Percentiles rank a stretch among this genome's conserved stretches.
phyloP scores from a whole-genome alignment of 2,329 filamentous ascomycete genomes.

The Chaetothyriales sp. region DNA sequence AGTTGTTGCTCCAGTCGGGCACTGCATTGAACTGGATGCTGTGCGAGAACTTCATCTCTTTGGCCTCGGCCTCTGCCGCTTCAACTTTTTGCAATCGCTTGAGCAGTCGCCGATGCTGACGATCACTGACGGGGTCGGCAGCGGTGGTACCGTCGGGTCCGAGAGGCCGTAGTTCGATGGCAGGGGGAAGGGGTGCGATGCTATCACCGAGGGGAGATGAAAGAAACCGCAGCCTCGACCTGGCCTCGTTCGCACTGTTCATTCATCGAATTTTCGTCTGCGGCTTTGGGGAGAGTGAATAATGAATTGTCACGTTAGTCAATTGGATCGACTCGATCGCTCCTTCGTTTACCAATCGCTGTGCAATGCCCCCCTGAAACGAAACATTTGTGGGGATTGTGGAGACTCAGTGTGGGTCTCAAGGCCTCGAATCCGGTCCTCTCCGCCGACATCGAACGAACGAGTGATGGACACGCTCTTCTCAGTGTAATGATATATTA shows the following conservation, averaged over 20 bases:
- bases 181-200: conserved; percentile 1
- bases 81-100: conserved; percentile 15
- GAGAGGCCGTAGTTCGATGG: conserved; percentile 11
- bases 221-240: conserved; percentile 1
- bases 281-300: no score
- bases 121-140: neutral
- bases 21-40: conserved; percentile 99
- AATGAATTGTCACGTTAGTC: no score
- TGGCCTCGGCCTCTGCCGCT: conserved; percentile 10
- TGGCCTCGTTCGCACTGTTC: conserved; percentile 1
- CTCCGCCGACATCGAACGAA: no score
- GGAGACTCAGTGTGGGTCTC: no score
- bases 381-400: no score
- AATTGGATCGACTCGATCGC: no score
- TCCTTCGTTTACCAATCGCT: no score
- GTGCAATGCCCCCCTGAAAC: no score
- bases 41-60: conserved; percentile 92
- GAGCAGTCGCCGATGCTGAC: conserved; percentile 2
- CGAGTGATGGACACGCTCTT: no score
- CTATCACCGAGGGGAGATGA: neutral
- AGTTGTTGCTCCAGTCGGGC: conserved; percentile 97
- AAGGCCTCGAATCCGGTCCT: no score
- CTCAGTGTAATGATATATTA: no score
- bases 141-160: neutral
- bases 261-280: neutral